phyloP scores from a whole-genome alignment of 1,284 basidiomycete species.

The Phlebopus sp. region DNA sequence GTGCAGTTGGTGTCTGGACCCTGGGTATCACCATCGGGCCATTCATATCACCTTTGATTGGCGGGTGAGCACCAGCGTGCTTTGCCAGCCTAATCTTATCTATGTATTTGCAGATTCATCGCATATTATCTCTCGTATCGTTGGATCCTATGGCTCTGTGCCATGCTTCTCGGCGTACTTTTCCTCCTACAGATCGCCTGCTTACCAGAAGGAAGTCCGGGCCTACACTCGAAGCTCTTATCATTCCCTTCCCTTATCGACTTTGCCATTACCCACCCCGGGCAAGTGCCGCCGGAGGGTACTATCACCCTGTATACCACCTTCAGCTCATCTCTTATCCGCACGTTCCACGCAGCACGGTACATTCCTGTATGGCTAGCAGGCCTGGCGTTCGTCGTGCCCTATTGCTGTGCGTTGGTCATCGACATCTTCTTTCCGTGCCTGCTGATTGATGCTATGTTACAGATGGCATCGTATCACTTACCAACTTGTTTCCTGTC shows the following conservation, averaged over 20 bases:
- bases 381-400: background rate
- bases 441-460: background rate
- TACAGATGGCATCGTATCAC: background rate
- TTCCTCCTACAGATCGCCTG: background rate
- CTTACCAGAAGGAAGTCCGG: background rate
- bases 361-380: background rate
- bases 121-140: background rate
- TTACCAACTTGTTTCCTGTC: conserved; percentile 1
- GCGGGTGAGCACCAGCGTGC: background rate
- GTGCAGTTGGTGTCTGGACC: background rate
- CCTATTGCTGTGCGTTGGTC: background rate
- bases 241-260: background rate
- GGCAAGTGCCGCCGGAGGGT: background rate
- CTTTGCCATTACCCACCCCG: background rate
- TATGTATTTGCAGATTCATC: background rate
- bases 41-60: conserved; percentile 5
- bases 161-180: background rate
- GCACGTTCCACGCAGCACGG: background rate
- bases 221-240: background rate
- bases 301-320: background rate
- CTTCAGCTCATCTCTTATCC: background rate
- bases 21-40: background rate
- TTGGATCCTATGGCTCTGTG: background rate
- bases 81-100: background rate
- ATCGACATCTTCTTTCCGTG: background rate